Conservation (phyloP, 2,329 filamentous ascomycete genomes). For the Fusarium lyarnte region DNA sequence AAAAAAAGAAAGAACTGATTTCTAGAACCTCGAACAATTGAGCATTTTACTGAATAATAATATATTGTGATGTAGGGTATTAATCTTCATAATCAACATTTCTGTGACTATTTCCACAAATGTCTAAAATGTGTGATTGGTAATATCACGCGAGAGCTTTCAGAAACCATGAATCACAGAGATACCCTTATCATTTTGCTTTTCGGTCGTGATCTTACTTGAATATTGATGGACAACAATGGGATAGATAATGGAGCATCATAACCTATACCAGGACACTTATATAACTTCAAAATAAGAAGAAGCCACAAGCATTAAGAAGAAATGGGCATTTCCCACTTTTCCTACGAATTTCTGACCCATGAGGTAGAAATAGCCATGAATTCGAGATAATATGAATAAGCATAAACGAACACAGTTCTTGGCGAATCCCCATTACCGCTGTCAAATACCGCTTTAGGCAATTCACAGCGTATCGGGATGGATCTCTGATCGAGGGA, state of each 20-base stretch:
- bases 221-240: neutral
- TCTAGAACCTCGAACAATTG: neutral
- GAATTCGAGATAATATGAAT: neutral
- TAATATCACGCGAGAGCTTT: fast-evolving
- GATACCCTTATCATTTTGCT: fast-evolving
- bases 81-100: fast-evolving
- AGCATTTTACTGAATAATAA: fast-evolving
- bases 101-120: neutral
- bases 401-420: neutral
- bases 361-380: neutral
- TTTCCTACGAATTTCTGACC: too few relatives aligned
- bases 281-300: too few relatives aligned
- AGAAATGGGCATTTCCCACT: neutral
- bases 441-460: slow-evolving; percentile 5
- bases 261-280: neutral
- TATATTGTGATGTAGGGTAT: fast-evolving
- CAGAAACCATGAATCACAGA: neutral
- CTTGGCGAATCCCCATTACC: neutral
- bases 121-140: fast-evolving
- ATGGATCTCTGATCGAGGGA: neutral
- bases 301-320: neutral
- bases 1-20: too few relatives aligned
- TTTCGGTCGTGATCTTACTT: neutral
- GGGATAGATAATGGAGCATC: neutral
- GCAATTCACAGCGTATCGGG: neutral